These are phyloP conservation scores for Xylariaceae sp. DNA, from an alignment of 2,329 filamentous ascomycete species.

Conservation along the genomic window DNA sequence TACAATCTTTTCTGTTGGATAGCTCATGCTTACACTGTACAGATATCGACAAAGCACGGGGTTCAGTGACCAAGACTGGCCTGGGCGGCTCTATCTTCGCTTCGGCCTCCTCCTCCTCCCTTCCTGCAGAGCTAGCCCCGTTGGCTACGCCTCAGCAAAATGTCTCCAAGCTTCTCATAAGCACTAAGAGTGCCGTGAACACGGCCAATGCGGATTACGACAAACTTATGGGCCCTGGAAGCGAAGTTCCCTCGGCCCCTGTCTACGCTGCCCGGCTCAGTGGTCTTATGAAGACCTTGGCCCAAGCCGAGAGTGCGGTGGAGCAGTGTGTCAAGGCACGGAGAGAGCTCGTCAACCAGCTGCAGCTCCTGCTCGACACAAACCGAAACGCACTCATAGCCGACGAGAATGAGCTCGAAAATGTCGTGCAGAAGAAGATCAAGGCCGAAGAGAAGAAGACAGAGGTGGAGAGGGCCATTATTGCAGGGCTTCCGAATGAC, in stretches of 20 bases:
- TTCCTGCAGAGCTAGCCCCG: slow-evolving; percentile 71
- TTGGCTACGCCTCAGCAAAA: slow-evolving; percentile 70
- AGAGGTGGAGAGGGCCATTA: slow-evolving; percentile 86
- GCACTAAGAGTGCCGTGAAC: slow-evolving; percentile 60
- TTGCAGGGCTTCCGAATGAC: slow-evolving; percentile 67
- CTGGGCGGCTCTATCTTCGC: slow-evolving; percentile 63
- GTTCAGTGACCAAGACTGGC: slow-evolving; percentile 43
- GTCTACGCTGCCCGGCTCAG: slow-evolving; percentile 88
- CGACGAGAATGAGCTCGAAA: slow-evolving; percentile 62
- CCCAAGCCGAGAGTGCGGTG: slow-evolving; percentile 82
- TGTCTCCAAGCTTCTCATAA: slow-evolving; percentile 65
- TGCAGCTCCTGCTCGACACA: slow-evolving; percentile 75
- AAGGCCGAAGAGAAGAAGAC: slow-evolving; percentile 78
- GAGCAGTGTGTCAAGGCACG: slow-evolving; percentile 85
- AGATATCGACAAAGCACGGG: slow-evolving; percentile 60
- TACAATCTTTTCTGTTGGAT: too few species aligned
- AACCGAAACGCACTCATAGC: slow-evolving; percentile 64
- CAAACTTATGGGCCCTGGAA: slow-evolving; percentile 69
- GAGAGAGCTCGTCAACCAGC: slow-evolving; percentile 65
- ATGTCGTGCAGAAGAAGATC: slow-evolving; percentile 60
- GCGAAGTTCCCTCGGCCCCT: slow-evolving; percentile 69
- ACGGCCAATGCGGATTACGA: slow-evolving; percentile 77
- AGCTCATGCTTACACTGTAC: slow-evolving; percentile 12
- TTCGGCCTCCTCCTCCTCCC: slow-evolving; percentile 39
- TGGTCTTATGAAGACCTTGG: slow-evolving; percentile 81